Evolutionary conservation across 768 basidiomycete species (phyloP).

Genomic region (Hypholoma sublateritium): DNA sequence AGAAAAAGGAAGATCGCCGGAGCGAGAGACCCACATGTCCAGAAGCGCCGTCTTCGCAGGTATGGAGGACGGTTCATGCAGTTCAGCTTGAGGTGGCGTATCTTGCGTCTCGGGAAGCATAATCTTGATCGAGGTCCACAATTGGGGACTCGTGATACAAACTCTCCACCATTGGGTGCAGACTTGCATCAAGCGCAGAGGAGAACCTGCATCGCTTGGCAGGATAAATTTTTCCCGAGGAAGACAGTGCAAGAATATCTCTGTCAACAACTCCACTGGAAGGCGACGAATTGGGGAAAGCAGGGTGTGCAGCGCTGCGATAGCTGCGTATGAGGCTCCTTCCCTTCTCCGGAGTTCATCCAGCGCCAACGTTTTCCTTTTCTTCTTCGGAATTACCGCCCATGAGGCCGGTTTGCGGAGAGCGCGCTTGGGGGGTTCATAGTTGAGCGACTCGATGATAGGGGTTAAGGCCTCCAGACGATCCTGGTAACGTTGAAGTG

Average conservation of each 20-base stretch:
- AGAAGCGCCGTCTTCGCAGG: slow-evolving; percentile 2
- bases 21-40: slow-evolving; percentile 18
- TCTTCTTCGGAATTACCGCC: neutral
- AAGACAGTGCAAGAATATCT: slow-evolving; percentile 24
- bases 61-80: neutral
- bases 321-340: slow-evolving; percentile 1
- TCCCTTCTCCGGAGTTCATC: slow-evolving; percentile 7
- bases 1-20: slow-evolving; percentile 18
- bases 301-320: slow-evolving; percentile 1
- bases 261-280: slow-evolving; percentile 22
- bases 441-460: neutral
- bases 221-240: slow-evolving; percentile 14
- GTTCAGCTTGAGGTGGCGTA: neutral
- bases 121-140: slow-evolving; percentile 27
- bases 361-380: neutral
- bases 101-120: neutral
- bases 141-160: slow-evolving; percentile 23
- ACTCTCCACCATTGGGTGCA: slow-evolving; percentile 29
- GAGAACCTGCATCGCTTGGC: slow-evolving; percentile 13
- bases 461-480: neutral
- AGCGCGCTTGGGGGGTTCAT: neutral
- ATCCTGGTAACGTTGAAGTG: slow-evolving; percentile 4
- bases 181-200: slow-evolving; percentile 23
- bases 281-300: slow-evolving; percentile 22
- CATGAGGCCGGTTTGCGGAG: neutral